Conservation (phyloP, 805 yeast species). For the Hanseniaspora occidentalis region DNA sequence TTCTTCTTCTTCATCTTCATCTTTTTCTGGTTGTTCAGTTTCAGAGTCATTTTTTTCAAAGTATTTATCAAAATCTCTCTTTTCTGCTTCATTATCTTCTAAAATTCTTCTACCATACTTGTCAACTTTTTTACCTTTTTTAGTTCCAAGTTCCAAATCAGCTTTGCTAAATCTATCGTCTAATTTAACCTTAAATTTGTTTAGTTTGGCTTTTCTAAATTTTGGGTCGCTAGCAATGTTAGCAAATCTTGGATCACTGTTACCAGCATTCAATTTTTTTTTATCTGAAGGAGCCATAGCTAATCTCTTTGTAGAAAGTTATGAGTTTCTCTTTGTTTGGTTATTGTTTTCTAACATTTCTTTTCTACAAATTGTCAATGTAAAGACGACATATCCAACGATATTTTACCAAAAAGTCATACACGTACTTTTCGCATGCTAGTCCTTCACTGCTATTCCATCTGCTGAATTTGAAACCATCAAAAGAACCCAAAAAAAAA, state of each 20-base stretch:
- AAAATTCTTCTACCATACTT: constrained; percentile 72
- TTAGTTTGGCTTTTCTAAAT: constrained; percentile 61
- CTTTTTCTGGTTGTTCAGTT: constrained; percentile 13
- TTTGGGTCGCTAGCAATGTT: constrained; percentile 79
- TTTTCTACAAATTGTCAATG: background rate
- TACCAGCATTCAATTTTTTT: constrained; percentile 6
- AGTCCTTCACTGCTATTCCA: no score
- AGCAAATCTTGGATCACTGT: constrained; percentile 63
- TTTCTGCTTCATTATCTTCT: constrained; percentile 26
- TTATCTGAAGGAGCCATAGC: background rate
- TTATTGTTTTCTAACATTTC: background rate
- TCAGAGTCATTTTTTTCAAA: constrained; percentile 39
- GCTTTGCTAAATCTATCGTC: constrained; percentile 75
- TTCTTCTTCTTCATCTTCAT: constrained; percentile 14
- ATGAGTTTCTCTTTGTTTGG: background rate
- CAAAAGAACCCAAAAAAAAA: no score
- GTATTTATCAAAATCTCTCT: constrained; percentile 49
- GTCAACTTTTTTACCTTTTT: constrained; percentile 48
- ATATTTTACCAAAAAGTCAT: no score
- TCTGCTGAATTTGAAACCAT: no score
- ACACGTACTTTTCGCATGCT: no score
- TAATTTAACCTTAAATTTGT: constrained; percentile 59
- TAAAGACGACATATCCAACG: no score
- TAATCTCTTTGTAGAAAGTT: background rate
- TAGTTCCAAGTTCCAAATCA: constrained; percentile 38